These are phyloP conservation scores for Neofusicoccum parvum DNA, from an alignment of 2,329 filamentous ascomycete genomes.

Conservation along the genomic window DNA sequence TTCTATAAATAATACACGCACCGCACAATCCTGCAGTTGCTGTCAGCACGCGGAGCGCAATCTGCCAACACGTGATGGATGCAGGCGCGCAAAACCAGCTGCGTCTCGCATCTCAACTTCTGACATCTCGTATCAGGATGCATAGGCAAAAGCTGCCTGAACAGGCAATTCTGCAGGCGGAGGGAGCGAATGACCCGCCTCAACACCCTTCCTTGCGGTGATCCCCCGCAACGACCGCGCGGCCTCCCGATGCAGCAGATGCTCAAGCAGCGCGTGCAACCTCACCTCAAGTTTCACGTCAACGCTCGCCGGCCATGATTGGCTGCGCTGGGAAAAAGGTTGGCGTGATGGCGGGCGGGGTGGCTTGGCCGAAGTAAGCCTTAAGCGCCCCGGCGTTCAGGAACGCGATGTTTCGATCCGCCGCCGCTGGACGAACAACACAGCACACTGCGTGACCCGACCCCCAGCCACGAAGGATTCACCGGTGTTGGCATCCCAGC, in stretches of 20 bases:
- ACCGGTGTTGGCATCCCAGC: neutral
- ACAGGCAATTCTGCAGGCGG: neutral
- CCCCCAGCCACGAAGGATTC: neutral
- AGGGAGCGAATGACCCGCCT: neutral
- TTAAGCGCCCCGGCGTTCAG: neutral
- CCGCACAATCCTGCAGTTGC: too few relatives aligned
- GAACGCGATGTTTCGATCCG: neutral
- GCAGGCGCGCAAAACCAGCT: too few relatives aligned
- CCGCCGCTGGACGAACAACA: neutral
- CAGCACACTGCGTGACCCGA: neutral
- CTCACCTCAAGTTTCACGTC: neutral
- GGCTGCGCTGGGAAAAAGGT: neutral
- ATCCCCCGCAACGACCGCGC: slow-evolving; percentile 6
- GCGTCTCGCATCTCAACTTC: neutral
- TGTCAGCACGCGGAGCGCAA: too few relatives aligned
- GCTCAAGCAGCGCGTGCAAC: neutral
- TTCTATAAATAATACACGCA: too few relatives aligned
- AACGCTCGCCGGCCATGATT: neutral
- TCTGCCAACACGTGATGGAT: too few relatives aligned
- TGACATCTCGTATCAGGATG: neutral
- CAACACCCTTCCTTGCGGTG: neutral
- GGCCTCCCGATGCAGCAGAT: neutral
- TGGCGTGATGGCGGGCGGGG: neutral
- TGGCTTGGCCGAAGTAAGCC: slow-evolving; percentile 2
- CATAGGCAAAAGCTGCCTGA: neutral